Base-by-base conservation (phyloP, 1,284 basidiomycete species). In the Pseudozyma flocculosa region DNA sequence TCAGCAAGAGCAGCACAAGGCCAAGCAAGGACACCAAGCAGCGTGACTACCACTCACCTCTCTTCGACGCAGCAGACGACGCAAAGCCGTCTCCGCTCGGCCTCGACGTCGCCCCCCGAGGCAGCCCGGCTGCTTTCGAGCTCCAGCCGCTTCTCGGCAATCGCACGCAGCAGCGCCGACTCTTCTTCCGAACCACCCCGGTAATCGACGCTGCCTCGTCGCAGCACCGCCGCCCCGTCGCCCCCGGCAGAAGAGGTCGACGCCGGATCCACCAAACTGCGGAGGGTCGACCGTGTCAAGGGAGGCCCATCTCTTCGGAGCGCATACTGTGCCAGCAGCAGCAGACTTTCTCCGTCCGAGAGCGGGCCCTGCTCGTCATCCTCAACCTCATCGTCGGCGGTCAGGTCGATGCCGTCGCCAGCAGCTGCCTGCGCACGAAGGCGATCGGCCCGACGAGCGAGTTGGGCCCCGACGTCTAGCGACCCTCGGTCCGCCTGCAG, bases 281-380 rank as follows among this genome's bases (percentile, higher is more conserved):
- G 43, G 54, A 67, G 69, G 4, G 42, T 54, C 22, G 55, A 48
- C 8, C 69, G 49, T 1, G 69, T 71, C 11, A 71, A 52, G 1
- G 69, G 69, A 19, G 66, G 46, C 23, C 54, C 46, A 13, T 46
- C 26, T 19, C 43, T 41, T 1, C 50, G 45, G 1, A 56, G 52
- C 21, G 61, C 45, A 11, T 69, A 42, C 38, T 71, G 66, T 10
- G 64, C 63, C 2, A 71, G 48, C 9, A 71, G 30, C 2, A 68
- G 44, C 21, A 50, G 66, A 19, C 68, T 59, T 45, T 68, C 63
- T n/a, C n/a, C n/a, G n/a, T n/a, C n/a, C n/a, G n/a, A n/a, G n/a
- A n/a, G n/a, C n/a, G n/a, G n/a, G n/a, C n/a, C n/a, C n/a, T n/a
- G n/a, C n/a, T n/a, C n/a, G n/a, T n/a, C n/a, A n/a, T n/a, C n/a